phyloP scores from a whole-genome alignment of 768 basidiomycete species.

The Auricularia auricula-judae region DNA sequence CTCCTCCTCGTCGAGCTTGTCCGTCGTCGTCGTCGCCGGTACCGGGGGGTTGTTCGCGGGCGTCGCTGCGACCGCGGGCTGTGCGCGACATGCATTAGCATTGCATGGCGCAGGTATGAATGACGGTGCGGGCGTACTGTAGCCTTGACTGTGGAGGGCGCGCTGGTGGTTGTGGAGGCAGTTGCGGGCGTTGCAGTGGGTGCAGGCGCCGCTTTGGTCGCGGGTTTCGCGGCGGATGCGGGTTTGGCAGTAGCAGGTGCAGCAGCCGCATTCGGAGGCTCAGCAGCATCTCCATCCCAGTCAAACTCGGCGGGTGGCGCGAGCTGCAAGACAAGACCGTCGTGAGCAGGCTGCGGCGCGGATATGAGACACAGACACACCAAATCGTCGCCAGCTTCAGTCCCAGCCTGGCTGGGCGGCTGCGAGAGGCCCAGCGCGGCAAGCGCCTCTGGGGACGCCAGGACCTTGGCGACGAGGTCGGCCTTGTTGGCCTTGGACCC shows the following conservation, averaged over 20 bases:
- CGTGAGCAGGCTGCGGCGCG: not conserved
- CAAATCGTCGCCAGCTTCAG: constrained; percentile 17
- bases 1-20: constrained; percentile 6
- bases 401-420: constrained; percentile 22
- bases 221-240: not conserved
- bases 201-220: not conserved
- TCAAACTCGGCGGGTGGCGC: constrained; percentile 28
- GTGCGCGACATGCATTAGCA: too few species aligned
- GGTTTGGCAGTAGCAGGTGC: constrained; percentile 1
- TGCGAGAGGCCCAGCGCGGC: constrained; percentile 26
- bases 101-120: too few species aligned
- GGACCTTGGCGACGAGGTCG: constrained; percentile 55
- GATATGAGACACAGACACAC: constrained; percentile 12
- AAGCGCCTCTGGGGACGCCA: constrained; percentile 39
- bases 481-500: constrained; percentile 52
- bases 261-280: not conserved
- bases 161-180: not conserved
- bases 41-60: not conserved
- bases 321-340: constrained; percentile 11
- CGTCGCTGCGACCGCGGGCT: not conserved
- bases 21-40: not conserved
- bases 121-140: too few species aligned
- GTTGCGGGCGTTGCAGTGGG: not conserved
- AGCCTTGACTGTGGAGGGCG: not conserved
- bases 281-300: constrained; percentile 20